Conservation (phyloP, 2,329 filamentous ascomycete species). For the Allantophomopsis lycopodina region DNA sequence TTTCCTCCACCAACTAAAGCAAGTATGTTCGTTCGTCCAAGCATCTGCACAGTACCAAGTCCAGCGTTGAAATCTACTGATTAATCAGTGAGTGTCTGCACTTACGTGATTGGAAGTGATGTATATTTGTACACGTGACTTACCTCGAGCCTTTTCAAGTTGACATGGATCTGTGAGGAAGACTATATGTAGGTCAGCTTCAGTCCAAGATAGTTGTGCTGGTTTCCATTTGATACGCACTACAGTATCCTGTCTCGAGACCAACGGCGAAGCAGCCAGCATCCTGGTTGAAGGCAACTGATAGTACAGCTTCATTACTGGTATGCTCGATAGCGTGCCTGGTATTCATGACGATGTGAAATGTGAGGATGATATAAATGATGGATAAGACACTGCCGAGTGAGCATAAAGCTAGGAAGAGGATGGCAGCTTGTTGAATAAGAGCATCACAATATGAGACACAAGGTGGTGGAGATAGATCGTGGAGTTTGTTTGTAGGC, state of each 20-base stretch:
- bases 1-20: conserved; percentile 82
- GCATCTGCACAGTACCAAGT: conserved; percentile 73
- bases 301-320: conserved; percentile 61
- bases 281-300: conserved; percentile 75
- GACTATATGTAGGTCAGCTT: conserved; percentile 30
- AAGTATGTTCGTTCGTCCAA: conserved; percentile 75
- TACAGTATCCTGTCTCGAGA: conserved; percentile 72
- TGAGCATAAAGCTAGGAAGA: too few species aligned
- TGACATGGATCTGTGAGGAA: conserved; percentile 62
- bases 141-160: conserved; percentile 49
- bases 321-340: conserved; percentile 72
- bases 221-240: conserved; percentile 31
- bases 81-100: conserved; percentile 5
- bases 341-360: conserved; percentile 60
- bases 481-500: too few species aligned
- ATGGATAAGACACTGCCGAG: background rate
- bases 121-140: conserved; percentile 1
- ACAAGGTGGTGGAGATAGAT: too few species aligned
- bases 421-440: too few species aligned
- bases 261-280: conserved; percentile 78
- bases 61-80: conserved; percentile 62
- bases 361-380: background rate
- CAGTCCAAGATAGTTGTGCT: background rate
- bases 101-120: too few species aligned
- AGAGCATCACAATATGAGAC: too few species aligned